Conservation (phyloP, 31 red algal genomes). For the Odonthalia washingtoniensis region DNA sequence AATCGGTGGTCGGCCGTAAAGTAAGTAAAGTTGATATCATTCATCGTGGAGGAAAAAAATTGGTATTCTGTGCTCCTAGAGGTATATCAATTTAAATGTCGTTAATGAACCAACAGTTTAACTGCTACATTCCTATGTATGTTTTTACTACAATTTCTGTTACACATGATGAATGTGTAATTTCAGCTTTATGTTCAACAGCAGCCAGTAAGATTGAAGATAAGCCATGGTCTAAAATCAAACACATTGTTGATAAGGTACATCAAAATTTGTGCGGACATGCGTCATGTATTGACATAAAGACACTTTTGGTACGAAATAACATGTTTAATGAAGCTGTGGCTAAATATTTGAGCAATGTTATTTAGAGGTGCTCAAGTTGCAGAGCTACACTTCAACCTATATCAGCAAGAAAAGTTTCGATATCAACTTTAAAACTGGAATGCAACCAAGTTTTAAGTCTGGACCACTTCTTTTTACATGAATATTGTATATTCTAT, state of each 20-base stretch:
- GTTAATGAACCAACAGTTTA: too few species aligned
- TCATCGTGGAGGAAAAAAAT: too few species aligned
- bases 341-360: background rate
- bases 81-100: too few species aligned
- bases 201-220: too few species aligned
- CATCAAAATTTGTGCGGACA: background rate
- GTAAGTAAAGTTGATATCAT: too few species aligned
- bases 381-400: conserved; percentile 7
- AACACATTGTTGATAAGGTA: background rate
- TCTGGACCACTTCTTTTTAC: conserved; percentile 21
- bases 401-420: background rate
- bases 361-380: background rate
- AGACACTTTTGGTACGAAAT: background rate
- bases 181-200: too few species aligned
- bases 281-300: background rate
- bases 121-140: too few species aligned
- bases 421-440: background rate
- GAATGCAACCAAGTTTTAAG: background rate
- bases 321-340: background rate
- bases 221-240: background rate
- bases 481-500: background rate
- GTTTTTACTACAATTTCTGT: too few species aligned
- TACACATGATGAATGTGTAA: too few species aligned
- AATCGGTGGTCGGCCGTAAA: too few species aligned
- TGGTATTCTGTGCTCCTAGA: too few species aligned